A percentile compares a stretch with the other conserved stretches of the same genome.
Evolutionary conservation across 768 basidiomycete genomes (phyloP).

Genomic region (Amanita thiersii): DNA sequence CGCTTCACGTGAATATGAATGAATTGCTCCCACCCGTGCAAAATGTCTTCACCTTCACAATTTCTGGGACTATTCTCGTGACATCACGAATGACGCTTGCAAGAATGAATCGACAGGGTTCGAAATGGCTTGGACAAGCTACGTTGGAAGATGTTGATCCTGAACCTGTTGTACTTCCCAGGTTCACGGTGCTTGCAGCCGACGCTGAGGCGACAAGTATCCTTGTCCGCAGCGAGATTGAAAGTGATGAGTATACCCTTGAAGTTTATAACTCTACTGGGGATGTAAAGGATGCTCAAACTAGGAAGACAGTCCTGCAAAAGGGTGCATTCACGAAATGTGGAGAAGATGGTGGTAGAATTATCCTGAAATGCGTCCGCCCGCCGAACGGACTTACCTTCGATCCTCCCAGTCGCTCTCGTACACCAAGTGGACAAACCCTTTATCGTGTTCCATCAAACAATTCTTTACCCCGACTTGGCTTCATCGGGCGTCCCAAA

Average conservation of each 20-base stretch:
- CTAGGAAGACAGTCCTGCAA: conserved; percentile 55
- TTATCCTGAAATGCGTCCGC: conserved; percentile 37
- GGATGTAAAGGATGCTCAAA: conserved; percentile 50
- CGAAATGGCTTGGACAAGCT: conserved; percentile 12
- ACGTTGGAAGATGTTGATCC: conserved; percentile 22
- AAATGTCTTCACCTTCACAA: conserved; percentile 56
- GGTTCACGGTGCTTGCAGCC: conserved; percentile 61
- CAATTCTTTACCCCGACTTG: conserved; percentile 17
- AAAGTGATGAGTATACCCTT: conserved; percentile 32
- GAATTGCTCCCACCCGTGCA: conserved; percentile 60
- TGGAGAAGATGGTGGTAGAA: conserved; percentile 51
- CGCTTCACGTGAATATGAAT: conserved; percentile 75
- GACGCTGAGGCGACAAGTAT: conserved; percentile 54
- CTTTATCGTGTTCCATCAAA: conserved; percentile 20
- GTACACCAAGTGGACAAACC: conserved; percentile 26
- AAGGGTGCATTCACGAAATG: conserved; percentile 53
- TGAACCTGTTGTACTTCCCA: conserved; percentile 54
- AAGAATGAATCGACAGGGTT: conserved; percentile 17
- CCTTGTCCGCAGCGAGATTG: conserved; percentile 52
- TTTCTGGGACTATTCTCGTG: conserved; percentile 59
- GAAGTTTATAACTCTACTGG: conserved; percentile 58
- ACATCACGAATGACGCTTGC: conserved; percentile 31
- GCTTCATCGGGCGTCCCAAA: conserved; percentile 21
- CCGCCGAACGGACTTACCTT: conserved; percentile 10
- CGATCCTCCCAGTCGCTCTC: conserved; percentile 18